phyloP scores from a whole-genome alignment of 345 rosid genomes.

The Turritis glabra region DNA sequence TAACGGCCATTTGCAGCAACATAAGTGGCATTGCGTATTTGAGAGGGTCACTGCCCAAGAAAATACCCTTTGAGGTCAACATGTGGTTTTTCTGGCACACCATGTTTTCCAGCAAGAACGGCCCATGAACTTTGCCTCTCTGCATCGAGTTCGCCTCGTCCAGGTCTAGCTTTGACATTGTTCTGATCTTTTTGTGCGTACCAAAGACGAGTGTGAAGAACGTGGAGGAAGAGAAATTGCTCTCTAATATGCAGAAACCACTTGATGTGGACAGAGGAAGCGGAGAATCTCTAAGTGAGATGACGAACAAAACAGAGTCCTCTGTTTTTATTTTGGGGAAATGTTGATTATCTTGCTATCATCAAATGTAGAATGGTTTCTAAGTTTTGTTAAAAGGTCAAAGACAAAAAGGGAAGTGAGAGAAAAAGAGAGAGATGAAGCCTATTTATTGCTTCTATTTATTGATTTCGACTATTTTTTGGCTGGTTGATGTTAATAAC shows the following conservation, averaged over 20 bases:
- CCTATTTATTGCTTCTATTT: slow-evolving; percentile 30
- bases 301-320: not conserved
- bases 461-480: slow-evolving; percentile 30
- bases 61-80: slow-evolving; percentile 30
- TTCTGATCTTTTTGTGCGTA: not conserved
- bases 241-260: not conserved
- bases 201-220: not conserved
- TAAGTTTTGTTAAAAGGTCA: not conserved
- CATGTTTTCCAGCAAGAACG: slow-evolving; percentile 11
- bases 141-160: slow-evolving; percentile 26
- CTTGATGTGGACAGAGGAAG: not conserved
- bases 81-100: slow-evolving; percentile 30
- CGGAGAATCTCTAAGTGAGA: slow-evolving; percentile 1
- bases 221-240: not conserved
- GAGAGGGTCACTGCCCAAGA: slow-evolving; percentile 38
- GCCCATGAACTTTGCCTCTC: slow-evolving; percentile 36
- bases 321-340: slow-evolving; percentile 18
- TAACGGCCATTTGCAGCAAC: slow-evolving; percentile 31
- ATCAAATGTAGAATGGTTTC: not conserved
- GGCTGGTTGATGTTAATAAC: slow-evolving; percentile 30
- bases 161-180: slow-evolving; percentile 12
- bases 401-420: slow-evolving; percentile 6
- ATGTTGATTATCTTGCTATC: not conserved
- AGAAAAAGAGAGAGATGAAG: slow-evolving; percentile 15
- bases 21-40: slow-evolving; percentile 36